Conservation (phyloP, 1,139 yeast species). For the Nakaseomyces nivariensis region DNA sequence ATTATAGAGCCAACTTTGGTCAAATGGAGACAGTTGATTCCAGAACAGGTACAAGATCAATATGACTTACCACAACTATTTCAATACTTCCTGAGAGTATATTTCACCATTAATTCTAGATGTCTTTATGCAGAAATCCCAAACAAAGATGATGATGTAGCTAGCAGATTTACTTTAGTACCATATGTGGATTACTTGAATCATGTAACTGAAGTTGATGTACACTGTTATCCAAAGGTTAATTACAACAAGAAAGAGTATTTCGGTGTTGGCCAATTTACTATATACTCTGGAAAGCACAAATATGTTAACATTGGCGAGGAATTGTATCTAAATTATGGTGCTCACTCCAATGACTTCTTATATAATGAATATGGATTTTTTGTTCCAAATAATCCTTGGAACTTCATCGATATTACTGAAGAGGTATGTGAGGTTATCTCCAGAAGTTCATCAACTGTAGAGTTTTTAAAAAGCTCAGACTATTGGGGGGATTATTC, state of each 20-base stretch:
- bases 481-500: slow-evolving; percentile 72
- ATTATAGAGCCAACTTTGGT: slow-evolving; percentile 12
- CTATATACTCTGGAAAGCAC: slow-evolving; percentile 18
- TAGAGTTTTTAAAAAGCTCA: slow-evolving; percentile 38
- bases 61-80: slow-evolving; percentile 22
- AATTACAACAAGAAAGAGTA: slow-evolving; percentile 10
- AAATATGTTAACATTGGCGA: slow-evolving; percentile 35
- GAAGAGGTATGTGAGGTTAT: slow-evolving; percentile 33
- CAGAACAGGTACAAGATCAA: not conserved
- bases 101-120: slow-evolving; percentile 87
- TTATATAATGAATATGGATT: slow-evolving; percentile 84
- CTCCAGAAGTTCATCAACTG: slow-evolving; percentile 30
- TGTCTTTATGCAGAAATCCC: slow-evolving; percentile 73
- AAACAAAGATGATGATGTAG: slow-evolving; percentile 32
- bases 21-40: slow-evolving; percentile 9
- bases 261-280: slow-evolving; percentile 18
- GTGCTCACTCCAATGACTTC: slow-evolving; percentile 79
- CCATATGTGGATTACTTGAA: slow-evolving; percentile 86
- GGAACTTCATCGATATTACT: slow-evolving; percentile 66
- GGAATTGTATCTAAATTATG: slow-evolving; percentile 69
- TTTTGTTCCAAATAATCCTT: slow-evolving; percentile 41
- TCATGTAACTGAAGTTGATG: slow-evolving; percentile 43
- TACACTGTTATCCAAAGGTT: slow-evolving; percentile 22
- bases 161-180: slow-evolving; percentile 76
- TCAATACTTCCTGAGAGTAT: slow-evolving; percentile 48